These are phyloP conservation scores for Fusarium kyushuense DNA, from an alignment of 2,329 filamentous ascomycete genomes.

Conservation along the genomic window DNA sequence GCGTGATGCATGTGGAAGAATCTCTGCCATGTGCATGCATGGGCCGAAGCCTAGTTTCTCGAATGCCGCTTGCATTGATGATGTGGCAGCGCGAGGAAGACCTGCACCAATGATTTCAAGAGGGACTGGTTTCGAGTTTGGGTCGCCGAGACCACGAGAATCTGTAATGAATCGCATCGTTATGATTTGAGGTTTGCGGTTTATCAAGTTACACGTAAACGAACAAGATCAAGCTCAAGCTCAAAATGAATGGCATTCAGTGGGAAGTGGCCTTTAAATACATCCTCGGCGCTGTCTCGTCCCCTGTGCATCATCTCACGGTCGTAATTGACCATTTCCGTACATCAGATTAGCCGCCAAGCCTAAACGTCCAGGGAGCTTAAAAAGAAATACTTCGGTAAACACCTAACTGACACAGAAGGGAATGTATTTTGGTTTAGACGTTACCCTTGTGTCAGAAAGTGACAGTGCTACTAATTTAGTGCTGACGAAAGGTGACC, in stretches of 20 bases:
- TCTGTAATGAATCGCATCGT: slow-evolving; percentile 39
- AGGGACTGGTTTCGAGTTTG: slow-evolving; percentile 1
- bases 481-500: slow-evolving; percentile 8
- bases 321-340: not conserved
- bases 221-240: accelerated
- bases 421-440: not conserved
- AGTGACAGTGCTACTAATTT: not conserved
- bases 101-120: slow-evolving; percentile 48
- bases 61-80: slow-evolving; percentile 52
- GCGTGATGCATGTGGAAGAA: slow-evolving; percentile 43
- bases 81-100: slow-evolving; percentile 53
- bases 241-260: too few species aligned
- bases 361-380: accelerated
- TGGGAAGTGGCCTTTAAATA: not conserved
- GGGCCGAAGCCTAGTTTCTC: slow-evolving; percentile 49
- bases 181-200: not conserved
- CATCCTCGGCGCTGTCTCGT: not conserved
- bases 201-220: too few species aligned
- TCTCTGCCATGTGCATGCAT: slow-evolving; percentile 53
- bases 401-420: not conserved
- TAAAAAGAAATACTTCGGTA: not conserved
- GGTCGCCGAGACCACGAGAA: slow-evolving; percentile 14
- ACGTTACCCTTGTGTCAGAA: not conserved
- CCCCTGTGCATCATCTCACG: not conserved
- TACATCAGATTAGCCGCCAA: not conserved